Evolutionary conservation across 2,329 filamentous ascomycete species (phyloP).

Genomic region (Ophiocordyceps polyrhachis-furcata): DNA sequence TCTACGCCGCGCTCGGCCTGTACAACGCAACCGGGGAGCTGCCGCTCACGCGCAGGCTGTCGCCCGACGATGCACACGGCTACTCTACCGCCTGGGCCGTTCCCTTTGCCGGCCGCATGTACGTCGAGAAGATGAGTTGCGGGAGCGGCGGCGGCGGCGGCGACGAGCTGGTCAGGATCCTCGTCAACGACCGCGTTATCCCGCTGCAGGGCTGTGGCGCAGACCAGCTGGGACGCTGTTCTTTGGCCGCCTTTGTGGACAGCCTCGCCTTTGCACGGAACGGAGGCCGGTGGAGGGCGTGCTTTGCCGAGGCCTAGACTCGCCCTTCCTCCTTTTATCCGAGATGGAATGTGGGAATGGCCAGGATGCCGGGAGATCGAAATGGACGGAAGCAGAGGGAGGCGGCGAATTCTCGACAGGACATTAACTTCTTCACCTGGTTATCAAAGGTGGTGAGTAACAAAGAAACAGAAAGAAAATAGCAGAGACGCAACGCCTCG

Average conservation of each 20-base stretch:
- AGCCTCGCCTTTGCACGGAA: conserved; percentile 54
- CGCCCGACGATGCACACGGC: conserved; percentile 37
- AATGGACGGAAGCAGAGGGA: no score
- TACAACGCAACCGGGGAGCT: conserved; percentile 47
- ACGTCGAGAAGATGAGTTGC: conserved; percentile 77
- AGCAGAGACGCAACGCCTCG: background rate
- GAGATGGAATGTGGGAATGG: no score
- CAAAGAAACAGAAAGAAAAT: no score
- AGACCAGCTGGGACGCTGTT: conserved; percentile 55
- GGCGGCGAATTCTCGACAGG: no score
- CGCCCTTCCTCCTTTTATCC: no score
- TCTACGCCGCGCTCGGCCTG: conserved; percentile 60
- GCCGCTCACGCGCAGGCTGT: conserved; percentile 28
- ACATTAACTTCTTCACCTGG: no score
- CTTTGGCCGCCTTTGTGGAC: conserved; percentile 48
- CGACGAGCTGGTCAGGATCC: conserved; percentile 57
- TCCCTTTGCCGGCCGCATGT: conserved; percentile 63
- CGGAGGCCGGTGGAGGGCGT: conserved; percentile 58
- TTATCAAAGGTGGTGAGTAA: no score
- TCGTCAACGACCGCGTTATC: conserved; percentile 72
- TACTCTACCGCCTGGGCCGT: conserved; percentile 65
- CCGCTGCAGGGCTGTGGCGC: conserved; percentile 50
- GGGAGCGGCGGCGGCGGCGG: conserved; percentile 16
- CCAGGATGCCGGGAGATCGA: no score
- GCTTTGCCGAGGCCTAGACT: conserved; percentile 14